Percentiles rank a stretch among this genome's conserved stretches.
Conservation (phyloP, 805 yeast species). For the Ogataea wickerhamii region DNA sequence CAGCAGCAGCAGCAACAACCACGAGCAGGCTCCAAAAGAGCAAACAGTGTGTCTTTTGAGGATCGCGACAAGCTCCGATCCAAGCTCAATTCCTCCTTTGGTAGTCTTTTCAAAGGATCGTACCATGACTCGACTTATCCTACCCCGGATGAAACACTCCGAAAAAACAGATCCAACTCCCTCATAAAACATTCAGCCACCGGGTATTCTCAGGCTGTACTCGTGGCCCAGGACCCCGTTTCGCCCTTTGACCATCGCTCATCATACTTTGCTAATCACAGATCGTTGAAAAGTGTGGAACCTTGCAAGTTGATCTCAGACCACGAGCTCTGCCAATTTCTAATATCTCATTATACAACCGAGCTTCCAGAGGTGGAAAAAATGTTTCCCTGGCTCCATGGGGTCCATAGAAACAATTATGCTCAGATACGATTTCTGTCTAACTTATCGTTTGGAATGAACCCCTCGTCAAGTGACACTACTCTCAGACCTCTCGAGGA, state of each 20-base stretch:
- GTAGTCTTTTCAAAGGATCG: slow-evolving; percentile 15
- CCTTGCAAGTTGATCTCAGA: slow-evolving; percentile 23
- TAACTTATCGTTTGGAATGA: slow-evolving; percentile 19
- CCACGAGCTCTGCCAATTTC: slow-evolving; percentile 24
- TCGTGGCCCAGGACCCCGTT: not conserved
- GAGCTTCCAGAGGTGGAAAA: slow-evolving; percentile 57
- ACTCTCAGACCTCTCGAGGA: slow-evolving; percentile 2
- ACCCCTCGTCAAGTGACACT: not conserved
- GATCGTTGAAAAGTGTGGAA: slow-evolving; percentile 9
- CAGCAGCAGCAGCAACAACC: slow-evolving; percentile 6
- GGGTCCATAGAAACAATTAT: slow-evolving; percentile 54
- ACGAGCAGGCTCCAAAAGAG: slow-evolving; percentile 24
- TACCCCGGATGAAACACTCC: slow-evolving; percentile 6
- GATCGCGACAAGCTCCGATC: slow-evolving; percentile 28
- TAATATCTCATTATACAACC: slow-evolving; percentile 21
- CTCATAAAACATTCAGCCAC: slow-evolving; percentile 5
- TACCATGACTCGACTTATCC: slow-evolving; percentile 9
- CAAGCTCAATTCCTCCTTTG: slow-evolving; percentile 19
- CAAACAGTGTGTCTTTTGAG: slow-evolving; percentile 29
- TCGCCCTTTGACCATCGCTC: slow-evolving; percentile 24
- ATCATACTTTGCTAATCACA: slow-evolving; percentile 20
- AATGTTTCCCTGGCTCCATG: slow-evolving; percentile 92
- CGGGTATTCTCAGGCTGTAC: not conserved
- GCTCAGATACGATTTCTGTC: slow-evolving; percentile 48
- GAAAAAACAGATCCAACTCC: slow-evolving; percentile 11